phyloP scores from a whole-genome alignment of 1,284 basidiomycete species.

The Moesziomyces aphidis region DNA sequence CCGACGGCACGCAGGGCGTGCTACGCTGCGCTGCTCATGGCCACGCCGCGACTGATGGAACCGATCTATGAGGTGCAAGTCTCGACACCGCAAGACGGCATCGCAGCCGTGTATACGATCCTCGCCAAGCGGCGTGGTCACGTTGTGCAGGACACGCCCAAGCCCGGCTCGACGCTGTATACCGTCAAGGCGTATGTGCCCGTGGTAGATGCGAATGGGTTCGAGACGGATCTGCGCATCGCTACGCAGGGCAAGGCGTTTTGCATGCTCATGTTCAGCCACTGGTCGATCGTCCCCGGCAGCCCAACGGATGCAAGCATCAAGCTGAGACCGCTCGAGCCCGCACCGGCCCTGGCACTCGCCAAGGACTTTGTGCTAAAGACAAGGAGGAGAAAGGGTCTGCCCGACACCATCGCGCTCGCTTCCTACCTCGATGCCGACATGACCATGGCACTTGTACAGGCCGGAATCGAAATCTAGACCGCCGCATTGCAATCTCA shows the following conservation, averaged over 20 bases:
- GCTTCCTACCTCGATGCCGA: conserved; percentile 64
- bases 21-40: conserved; percentile 98
- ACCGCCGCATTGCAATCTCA: not conserved
- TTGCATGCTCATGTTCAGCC: conserved; percentile 94
- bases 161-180: conserved; percentile 95
- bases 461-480: conserved; percentile 58
- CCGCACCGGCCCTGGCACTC: conserved; percentile 88
- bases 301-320: conserved; percentile 97
- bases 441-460: conserved; percentile 63
- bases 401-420: conserved; percentile 53
- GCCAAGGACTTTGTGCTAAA: conserved; percentile 89
- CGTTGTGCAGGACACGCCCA: conserved; percentile 96
- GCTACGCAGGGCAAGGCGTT: conserved; percentile 98
- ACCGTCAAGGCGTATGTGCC: conserved; percentile 98
- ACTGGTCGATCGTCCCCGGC: conserved; percentile 98
- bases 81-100: conserved; percentile 96
- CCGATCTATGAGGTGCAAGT: conserved; percentile 99
- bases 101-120: conserved; percentile 96
- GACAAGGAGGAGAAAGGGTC: conserved; percentile 86
- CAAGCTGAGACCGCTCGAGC: conserved; percentile 93
- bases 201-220: conserved; percentile 97
- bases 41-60: conserved; percentile 75
- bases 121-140: conserved; percentile 95
- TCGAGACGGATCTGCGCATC: conserved; percentile 96
- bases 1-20: conserved; percentile 96